A percentile compares a stretch with the other conserved stretches of the same genome.
Evolutionary conservation across 2,329 filamentous ascomycete species (phyloP).

Genomic region (Alternaria postmessia): DNA sequence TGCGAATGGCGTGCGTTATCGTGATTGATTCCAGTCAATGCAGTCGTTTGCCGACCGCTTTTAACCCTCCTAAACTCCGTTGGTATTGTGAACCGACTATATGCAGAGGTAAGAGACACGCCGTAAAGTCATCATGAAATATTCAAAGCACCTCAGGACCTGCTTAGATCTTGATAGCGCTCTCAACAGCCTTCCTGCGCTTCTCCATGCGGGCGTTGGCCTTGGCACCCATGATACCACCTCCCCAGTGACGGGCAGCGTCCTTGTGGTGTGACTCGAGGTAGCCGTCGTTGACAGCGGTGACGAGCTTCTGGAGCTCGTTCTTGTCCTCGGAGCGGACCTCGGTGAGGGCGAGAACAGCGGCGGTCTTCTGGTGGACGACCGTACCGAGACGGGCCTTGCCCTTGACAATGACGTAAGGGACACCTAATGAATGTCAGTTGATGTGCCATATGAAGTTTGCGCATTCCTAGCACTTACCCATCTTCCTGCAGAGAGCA

Average conservation of each 20-base stretch:
- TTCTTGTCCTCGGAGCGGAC: conserved; percentile 98
- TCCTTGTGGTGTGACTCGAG: conserved; percentile 88
- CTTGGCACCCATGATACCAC: conserved; percentile 99
- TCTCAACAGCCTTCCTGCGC: conserved; percentile 93
- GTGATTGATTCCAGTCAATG: conserved; percentile 48
- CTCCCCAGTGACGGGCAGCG: conserved; percentile 92
- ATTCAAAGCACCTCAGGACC: conserved; percentile 34
- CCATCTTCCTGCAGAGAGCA: conserved; percentile 99
- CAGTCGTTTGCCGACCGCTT: conserved; percentile 43
- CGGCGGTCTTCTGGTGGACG: conserved; percentile 99
- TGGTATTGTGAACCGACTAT: conserved; percentile 51
- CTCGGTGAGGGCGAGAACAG: conserved; percentile 94
- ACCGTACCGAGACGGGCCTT: conserved; percentile 99
- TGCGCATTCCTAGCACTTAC: conserved; percentile 45
- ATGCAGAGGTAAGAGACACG: conserved; percentile 53
- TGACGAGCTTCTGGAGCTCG: conserved; percentile 96
- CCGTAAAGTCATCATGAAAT: conserved; percentile 45
- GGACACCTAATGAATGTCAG: conserved; percentile 56
- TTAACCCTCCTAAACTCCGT: conserved; percentile 52
- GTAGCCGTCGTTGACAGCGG: conserved; percentile 98
- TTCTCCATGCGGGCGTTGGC: conserved; percentile 79
- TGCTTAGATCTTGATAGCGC: conserved; percentile 95
- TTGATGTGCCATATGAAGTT: neutral
- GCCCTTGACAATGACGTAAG: conserved; percentile 99
- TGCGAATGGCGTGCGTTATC: conserved; percentile 44